These are phyloP conservation scores for Colletotrichum scovillei DNA, from an alignment of 2,329 filamentous ascomycete species.

Conservation along the genomic window DNA sequence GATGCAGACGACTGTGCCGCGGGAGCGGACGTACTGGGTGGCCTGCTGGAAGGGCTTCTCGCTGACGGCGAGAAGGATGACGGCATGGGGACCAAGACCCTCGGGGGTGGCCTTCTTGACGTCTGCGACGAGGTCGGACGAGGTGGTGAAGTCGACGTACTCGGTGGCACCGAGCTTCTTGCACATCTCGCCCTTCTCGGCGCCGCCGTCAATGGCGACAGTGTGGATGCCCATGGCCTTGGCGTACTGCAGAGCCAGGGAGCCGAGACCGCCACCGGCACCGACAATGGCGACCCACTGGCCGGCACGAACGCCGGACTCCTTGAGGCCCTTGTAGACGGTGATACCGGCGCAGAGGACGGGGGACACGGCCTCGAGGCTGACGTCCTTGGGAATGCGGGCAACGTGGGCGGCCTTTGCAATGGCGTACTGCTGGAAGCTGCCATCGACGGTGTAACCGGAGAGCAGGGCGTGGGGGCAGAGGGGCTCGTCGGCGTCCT, in stretches of 20 bases:
- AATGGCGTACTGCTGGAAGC: conserved; percentile 87
- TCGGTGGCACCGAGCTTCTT: conserved; percentile 75
- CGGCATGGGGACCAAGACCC: conserved; percentile 87
- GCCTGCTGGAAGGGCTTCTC: conserved; percentile 98
- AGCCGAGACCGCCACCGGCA: conserved; percentile 85
- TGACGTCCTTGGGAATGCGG: conserved; percentile 80
- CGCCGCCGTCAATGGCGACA: conserved; percentile 86
- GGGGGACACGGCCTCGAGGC: conserved; percentile 82
- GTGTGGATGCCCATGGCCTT: conserved; percentile 87
- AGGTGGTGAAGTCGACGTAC: conserved; percentile 84
- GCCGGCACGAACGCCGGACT: conserved; percentile 79
- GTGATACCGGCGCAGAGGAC: conserved; percentile 89
- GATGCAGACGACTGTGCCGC: conserved; percentile 87
- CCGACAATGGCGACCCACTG: conserved; percentile 87
- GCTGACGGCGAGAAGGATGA: conserved; percentile 84
- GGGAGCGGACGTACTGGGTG: conserved; percentile 84
- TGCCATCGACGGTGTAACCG: conserved; percentile 92
- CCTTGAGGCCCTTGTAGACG: conserved; percentile 92
- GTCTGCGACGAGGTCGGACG: conserved; percentile 83
- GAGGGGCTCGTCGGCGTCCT: conserved; percentile 82
- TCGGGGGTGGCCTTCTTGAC: conserved; percentile 85
- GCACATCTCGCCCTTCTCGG: conserved; percentile 81
- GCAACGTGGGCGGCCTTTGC: conserved; percentile 89
- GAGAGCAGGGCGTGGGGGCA: conserved; percentile 81
- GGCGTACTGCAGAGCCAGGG: conserved; percentile 86